Conservation (phyloP, 371 early-diverging fungal genomes). For the Dinochytrium kinnereticum region DNA sequence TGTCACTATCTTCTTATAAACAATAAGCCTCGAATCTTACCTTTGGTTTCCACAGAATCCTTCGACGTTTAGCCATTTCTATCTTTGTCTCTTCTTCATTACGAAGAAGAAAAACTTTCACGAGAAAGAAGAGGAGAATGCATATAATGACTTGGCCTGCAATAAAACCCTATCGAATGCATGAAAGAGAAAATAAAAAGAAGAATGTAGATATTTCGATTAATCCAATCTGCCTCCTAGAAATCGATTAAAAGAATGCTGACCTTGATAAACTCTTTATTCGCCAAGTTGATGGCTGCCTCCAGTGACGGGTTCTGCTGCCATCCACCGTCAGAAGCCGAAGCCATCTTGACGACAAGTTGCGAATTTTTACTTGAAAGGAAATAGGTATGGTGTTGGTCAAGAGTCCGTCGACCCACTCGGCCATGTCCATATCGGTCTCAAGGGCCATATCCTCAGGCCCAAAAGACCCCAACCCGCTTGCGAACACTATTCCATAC, state of each 20-base stretch:
- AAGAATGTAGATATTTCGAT: neutral
- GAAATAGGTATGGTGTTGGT: slow-evolving; percentile 1
- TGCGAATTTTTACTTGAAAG: neutral
- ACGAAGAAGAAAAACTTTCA: slow-evolving; percentile 55
- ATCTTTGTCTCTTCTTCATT: slow-evolving; percentile 50
- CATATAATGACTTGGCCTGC: slow-evolving; percentile 52
- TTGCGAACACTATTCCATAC: neutral
- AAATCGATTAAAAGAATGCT: neutral
- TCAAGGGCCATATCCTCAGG: neutral
- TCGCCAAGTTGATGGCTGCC: slow-evolving; percentile 47
- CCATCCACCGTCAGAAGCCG: neutral
- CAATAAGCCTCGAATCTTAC: slow-evolving; percentile 18
- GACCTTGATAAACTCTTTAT: slow-evolving; percentile 52
- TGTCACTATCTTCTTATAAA: too few species aligned
- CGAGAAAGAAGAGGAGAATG: slow-evolving; percentile 52
- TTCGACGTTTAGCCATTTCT: slow-evolving; percentile 36
- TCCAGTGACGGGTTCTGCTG: slow-evolving; percentile 31
- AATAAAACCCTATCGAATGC: slow-evolving; percentile 40
- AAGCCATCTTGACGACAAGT: neutral
- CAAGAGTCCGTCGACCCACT: neutral
- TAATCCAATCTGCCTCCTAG: neutral
- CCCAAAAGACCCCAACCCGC: slow-evolving; percentile 5
- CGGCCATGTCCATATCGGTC: neutral
- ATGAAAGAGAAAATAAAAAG: neutral
- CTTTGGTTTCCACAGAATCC: slow-evolving; percentile 41